Percentiles rank a stretch among this genome's conserved stretches.
Evolutionary conservation across 2,329 filamentous ascomycete species (phyloP).

Genomic region (Fusarium clavum): DNA sequence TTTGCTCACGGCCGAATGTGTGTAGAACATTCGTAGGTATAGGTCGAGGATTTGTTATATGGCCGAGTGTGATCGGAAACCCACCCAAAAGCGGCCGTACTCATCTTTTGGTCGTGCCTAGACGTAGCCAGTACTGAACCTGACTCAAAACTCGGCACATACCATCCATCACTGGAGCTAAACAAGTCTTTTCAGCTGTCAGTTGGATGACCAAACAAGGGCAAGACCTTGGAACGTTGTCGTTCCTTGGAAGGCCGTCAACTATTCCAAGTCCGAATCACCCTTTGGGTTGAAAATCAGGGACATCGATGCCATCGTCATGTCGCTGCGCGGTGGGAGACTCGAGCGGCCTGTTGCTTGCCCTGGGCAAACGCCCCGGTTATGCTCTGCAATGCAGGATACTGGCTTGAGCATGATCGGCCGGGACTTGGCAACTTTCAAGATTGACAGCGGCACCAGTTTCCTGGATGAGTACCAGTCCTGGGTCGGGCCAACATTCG

Average conservation of each 20-base stretch:
- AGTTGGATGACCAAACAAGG: not conserved
- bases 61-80: constrained; percentile 13
- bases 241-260: constrained; percentile 13
- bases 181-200: not conserved
- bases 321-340: constrained; percentile 11
- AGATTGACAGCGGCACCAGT: constrained; percentile 26
- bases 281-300: constrained; percentile 11
- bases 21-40: not conserved
- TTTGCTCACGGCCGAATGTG: not conserved
- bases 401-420: constrained; percentile 25
- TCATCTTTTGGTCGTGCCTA: not conserved
- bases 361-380: constrained; percentile 8
- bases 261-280: not conserved
- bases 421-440: constrained; percentile 28
- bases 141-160: constrained; percentile 6
- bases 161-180: not conserved
- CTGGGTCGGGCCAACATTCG: constrained; percentile 28
- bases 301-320: constrained; percentile 8
- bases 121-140: not conserved
- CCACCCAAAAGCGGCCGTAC: constrained; percentile 4
- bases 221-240: not conserved
- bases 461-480: constrained; percentile 22
- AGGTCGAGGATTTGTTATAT: not conserved
- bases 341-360: constrained; percentile 1
- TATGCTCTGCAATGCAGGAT: constrained; percentile 2